These are phyloP conservation scores for Nidula microcarpa DNA, from an alignment of 768 basidiomycete genomes.

Conservation along the genomic window DNA sequence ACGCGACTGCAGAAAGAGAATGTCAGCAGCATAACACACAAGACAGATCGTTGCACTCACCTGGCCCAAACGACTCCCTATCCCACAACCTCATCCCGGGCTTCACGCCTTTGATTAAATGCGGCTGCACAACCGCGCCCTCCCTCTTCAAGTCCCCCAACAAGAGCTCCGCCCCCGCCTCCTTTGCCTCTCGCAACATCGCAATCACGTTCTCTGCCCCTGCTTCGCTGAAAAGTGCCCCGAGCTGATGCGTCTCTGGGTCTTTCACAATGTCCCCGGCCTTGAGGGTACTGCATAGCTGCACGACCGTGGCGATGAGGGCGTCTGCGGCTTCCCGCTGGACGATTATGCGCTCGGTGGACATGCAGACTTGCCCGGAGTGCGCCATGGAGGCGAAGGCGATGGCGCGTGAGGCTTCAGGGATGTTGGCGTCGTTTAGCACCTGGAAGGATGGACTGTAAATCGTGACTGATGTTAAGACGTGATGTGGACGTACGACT, in stretches of 20 bases:
- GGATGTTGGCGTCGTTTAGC: slow-evolving; percentile 48
- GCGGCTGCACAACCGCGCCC: slow-evolving; percentile 45
- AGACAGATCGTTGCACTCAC: slow-evolving; percentile 16
- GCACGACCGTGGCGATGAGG: slow-evolving; percentile 29
- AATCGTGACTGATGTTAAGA: background rate
- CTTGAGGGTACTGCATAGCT: slow-evolving; percentile 25
- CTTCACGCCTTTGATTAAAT: slow-evolving; percentile 45
- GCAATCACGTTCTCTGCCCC: slow-evolving; percentile 42
- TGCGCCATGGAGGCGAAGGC: slow-evolving; percentile 39
- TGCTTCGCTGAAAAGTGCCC: slow-evolving; percentile 37
- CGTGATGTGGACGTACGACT: slow-evolving; percentile 26
- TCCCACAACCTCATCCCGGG: slow-evolving; percentile 52
- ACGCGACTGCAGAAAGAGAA: slow-evolving; percentile 29
- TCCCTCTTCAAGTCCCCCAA: slow-evolving; percentile 37
- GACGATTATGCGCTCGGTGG: slow-evolving; percentile 54
- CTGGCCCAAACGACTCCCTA: slow-evolving; percentile 60
- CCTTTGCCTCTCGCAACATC: slow-evolving; percentile 42
- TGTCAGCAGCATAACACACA: background rate
- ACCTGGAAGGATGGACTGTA: slow-evolving; percentile 24
- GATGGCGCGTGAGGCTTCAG: slow-evolving; percentile 48
- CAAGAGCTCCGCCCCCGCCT: slow-evolving; percentile 38
- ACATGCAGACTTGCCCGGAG: slow-evolving; percentile 56
- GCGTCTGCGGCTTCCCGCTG: slow-evolving; percentile 34
- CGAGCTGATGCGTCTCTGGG: slow-evolving; percentile 18
- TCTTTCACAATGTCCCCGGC: slow-evolving; percentile 33